phyloP scores from a whole-genome alignment of 805 yeast genomes.

The Candida oleophila region DNA sequence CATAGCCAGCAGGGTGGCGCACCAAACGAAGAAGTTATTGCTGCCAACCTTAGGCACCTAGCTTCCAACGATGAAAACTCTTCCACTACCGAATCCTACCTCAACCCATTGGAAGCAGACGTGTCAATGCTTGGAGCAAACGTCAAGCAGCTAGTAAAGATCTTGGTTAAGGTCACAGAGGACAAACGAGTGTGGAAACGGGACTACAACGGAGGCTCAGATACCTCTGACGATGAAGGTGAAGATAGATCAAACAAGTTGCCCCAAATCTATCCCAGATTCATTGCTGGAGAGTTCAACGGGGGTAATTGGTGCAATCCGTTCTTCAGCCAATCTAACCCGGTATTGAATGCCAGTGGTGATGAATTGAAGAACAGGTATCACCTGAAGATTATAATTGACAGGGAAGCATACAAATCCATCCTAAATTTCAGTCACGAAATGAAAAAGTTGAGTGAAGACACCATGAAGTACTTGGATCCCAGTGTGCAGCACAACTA shows the following conservation, averaged over 20 bases:
- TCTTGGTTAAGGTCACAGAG: constrained; percentile 30
- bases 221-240: constrained; percentile 33
- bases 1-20: too few relatives aligned
- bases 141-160: constrained; percentile 25
- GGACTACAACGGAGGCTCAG: constrained; percentile 38
- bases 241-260: constrained; percentile 37
- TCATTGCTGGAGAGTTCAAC: constrained; percentile 61
- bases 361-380: constrained; percentile 40
- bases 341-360: constrained; percentile 40
- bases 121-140: constrained; percentile 34
- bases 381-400: constrained; percentile 49
- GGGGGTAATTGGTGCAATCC: constrained; percentile 84
- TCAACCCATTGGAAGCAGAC: constrained; percentile 40
- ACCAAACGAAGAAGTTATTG: not conserved
- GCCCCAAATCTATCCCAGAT: constrained; percentile 72
- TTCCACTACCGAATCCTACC: constrained; percentile 19
- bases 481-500: constrained; percentile 33
- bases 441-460: constrained; percentile 37
- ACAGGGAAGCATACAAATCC: constrained; percentile 43
- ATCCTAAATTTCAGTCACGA: constrained; percentile 37
- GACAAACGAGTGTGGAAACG: constrained; percentile 29
- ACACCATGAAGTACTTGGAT: constrained; percentile 41
- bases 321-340: constrained; percentile 44
- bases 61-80: not conserved
- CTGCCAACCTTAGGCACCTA: not conserved